These are phyloP conservation scores for Rhizopus delemar DNA, from an alignment of 371 early-diverging fungal genomes.

Conservation along the genomic window DNA sequence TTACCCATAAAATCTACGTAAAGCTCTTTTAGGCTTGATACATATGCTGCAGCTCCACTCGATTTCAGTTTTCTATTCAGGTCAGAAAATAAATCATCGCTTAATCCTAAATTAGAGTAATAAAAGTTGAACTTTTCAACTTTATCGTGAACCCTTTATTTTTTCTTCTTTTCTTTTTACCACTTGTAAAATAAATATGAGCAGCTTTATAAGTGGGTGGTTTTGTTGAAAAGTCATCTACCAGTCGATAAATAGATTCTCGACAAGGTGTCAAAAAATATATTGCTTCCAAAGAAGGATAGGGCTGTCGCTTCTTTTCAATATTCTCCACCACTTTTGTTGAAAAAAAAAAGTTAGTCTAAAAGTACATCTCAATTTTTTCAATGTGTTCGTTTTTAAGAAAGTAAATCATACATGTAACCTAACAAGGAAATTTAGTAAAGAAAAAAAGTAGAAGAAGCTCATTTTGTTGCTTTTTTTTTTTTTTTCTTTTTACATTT, in stretches of 20 bases:
- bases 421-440: slow-evolving; percentile 1
- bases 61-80: slow-evolving; percentile 53
- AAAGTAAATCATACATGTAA: slow-evolving; percentile 10
- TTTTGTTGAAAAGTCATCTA: slow-evolving; percentile 73
- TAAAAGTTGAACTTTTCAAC: not conserved
- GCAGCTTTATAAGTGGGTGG: slow-evolving; percentile 75
- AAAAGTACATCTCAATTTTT: not conserved
- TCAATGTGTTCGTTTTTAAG: not conserved
- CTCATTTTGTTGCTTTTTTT: slow-evolving; percentile 33
- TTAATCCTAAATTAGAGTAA: slow-evolving; percentile 68
- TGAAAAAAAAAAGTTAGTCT: not conserved
- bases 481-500: slow-evolving; percentile 59
- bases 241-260: slow-evolving; percentile 76
- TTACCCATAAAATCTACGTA: slow-evolving; percentile 77
- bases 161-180: slow-evolving; percentile 36
- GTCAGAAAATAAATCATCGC: slow-evolving; percentile 68
- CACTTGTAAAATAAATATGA: slow-evolving; percentile 80
- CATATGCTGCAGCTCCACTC: slow-evolving; percentile 58
- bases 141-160: slow-evolving; percentile 67
- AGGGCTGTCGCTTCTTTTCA: slow-evolving; percentile 78
- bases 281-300: slow-evolving; percentile 86
- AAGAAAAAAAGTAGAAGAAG: not conserved
- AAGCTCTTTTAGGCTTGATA: slow-evolving; percentile 74
- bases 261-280: slow-evolving; percentile 88
- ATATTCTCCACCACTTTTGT: slow-evolving; percentile 70